Evolutionary conservation across 345 rosid species (phyloP), one percentile per base, ranked within the genome.

Genomic region (Conringia planisiliqua): DNA sequence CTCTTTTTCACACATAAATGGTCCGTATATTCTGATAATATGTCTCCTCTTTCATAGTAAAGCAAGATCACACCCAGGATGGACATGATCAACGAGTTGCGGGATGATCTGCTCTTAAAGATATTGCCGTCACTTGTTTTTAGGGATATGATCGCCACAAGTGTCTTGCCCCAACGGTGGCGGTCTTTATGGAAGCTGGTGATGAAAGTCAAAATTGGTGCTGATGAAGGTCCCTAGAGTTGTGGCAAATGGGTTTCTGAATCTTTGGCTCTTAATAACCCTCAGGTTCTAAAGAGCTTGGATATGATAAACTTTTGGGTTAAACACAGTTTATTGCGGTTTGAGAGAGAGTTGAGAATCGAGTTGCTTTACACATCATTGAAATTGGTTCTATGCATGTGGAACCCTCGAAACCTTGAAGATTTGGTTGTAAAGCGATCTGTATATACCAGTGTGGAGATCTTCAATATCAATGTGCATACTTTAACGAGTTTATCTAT

Each of bases 341-440:
- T 59, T 59, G 44, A 59, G 63, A 59, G n/a, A 22, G 63, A 59
- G 63, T 8, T 59, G 63, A 59, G 16, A 35, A 35, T 59, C 44
- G 44, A 59, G 43, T 18, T 58, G 1, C 43, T 33, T 10, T 59
- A 59, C 44, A 11, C 2, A 35, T 10, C 16, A 20, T 3, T 59
- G 16, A 16, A 17, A 48, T 22, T 47, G 24, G 14, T 57, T 57
- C 26, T 57, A 8, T 57, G 13, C 42, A 16, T 57, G 62, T 32
- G 26, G 62, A 35, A 57, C 42, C 62, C 42, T 57, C 22, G 26
- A 57, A 57, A 33, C 62, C 26, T 57, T 57, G 62, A 57, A 51
- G 56, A 51, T 27, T 22, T 51, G 56, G 56, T 51, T 22, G 30
- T 51, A 22, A 22, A n/a, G 10, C 7, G 56, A 51, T 51, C 56